Evolutionary conservation across 768 basidiomycete species (phyloP).

Genomic region (Xerocomus potaroensis): DNA sequence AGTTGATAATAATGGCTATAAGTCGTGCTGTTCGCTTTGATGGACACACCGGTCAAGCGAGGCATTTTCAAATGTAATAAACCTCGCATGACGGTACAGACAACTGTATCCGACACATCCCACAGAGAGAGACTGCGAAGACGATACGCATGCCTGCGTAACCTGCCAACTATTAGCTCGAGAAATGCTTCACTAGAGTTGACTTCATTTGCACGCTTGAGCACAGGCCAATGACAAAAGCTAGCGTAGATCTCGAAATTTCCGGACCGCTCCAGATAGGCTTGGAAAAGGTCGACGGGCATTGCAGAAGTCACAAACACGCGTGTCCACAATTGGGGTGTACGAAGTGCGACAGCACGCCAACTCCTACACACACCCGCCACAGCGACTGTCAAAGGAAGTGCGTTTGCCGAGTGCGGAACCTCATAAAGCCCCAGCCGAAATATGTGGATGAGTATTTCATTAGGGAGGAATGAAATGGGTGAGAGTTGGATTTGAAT

Average conservation of each 20-base stretch:
- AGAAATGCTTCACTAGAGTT: slow-evolving; percentile 4
- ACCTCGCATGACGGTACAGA: slow-evolving; percentile 3
- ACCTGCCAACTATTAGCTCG: neutral
- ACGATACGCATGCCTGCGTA: slow-evolving; percentile 4
- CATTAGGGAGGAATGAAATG: slow-evolving; percentile 17
- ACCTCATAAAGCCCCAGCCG: neutral
- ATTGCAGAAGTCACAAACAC: slow-evolving; percentile 15
- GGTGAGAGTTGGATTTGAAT: slow-evolving; percentile 14
- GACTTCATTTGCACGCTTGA: neutral
- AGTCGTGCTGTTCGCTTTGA: slow-evolving; percentile 7
- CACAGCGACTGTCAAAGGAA: slow-evolving; percentile 1
- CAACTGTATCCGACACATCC: slow-evolving; percentile 14
- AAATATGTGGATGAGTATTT: slow-evolving; percentile 15
- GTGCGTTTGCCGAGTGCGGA: neutral
- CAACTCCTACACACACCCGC: slow-evolving; percentile 16
- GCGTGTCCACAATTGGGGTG: slow-evolving; percentile 9
- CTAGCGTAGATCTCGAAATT: slow-evolving; percentile 2
- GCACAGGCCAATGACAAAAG: slow-evolving; percentile 13
- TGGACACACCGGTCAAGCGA: slow-evolving; percentile 7
- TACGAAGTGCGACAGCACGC: slow-evolving; percentile 1
- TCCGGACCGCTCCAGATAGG: slow-evolving; percentile 9
- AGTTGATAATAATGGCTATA: slow-evolving; percentile 6
- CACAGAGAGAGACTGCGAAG: slow-evolving; percentile 8
- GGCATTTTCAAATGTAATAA: slow-evolving; percentile 2
- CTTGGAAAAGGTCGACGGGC: slow-evolving; percentile 1